Percentiles rank a stretch among this genome's conserved stretches.
Conservation (phyloP, 1,284 basidiomycete genomes). For the Pterula multifida region DNA sequence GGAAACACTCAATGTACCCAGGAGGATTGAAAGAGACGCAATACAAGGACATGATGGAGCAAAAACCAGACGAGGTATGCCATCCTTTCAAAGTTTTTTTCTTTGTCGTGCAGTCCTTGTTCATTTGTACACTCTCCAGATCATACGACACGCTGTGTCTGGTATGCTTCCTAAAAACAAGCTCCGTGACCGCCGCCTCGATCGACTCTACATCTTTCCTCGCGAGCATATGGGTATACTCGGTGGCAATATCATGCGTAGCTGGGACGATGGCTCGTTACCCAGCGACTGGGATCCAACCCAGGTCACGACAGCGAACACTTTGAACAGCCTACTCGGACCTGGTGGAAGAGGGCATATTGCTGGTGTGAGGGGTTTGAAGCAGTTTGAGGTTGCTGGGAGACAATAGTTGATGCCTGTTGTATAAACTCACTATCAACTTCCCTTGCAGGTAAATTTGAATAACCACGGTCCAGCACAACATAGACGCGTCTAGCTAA, state of each 20-base stretch:
- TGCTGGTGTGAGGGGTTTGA: slow-evolving; percentile 1
- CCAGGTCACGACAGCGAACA: slow-evolving; percentile 9
- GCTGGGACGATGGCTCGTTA: slow-evolving; percentile 67
- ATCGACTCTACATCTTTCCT: slow-evolving; percentile 78
- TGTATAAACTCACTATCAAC: too few species aligned
- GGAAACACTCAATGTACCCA: slow-evolving; percentile 87
- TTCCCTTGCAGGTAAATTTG: too few species aligned
- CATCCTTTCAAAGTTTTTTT: not conserved
- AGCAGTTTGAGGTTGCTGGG: slow-evolving; percentile 3
- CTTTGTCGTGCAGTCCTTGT: not conserved
- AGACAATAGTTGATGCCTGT: too few species aligned
- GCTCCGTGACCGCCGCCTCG: slow-evolving; percentile 74
- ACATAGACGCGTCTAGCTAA: too few species aligned
- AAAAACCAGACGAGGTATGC: slow-evolving; percentile 86
- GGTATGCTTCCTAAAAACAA: slow-evolving; percentile 97
- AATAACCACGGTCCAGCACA: too few species aligned
- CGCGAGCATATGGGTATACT: slow-evolving; percentile 61
- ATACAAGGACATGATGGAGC: slow-evolving; percentile 72
- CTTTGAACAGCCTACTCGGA: not conserved
- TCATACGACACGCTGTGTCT: slow-evolving; percentile 89
- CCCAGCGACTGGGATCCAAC: slow-evolving; percentile 35
- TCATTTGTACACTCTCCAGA: slow-evolving; percentile 32
- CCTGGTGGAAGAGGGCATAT: not conserved
- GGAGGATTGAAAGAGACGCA: slow-evolving; percentile 89
- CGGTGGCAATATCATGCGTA: slow-evolving; percentile 54